These are phyloP conservation scores for Cytospora chrysosperma DNA, from an alignment of 2,329 filamentous ascomycete species.

Conservation along the genomic window DNA sequence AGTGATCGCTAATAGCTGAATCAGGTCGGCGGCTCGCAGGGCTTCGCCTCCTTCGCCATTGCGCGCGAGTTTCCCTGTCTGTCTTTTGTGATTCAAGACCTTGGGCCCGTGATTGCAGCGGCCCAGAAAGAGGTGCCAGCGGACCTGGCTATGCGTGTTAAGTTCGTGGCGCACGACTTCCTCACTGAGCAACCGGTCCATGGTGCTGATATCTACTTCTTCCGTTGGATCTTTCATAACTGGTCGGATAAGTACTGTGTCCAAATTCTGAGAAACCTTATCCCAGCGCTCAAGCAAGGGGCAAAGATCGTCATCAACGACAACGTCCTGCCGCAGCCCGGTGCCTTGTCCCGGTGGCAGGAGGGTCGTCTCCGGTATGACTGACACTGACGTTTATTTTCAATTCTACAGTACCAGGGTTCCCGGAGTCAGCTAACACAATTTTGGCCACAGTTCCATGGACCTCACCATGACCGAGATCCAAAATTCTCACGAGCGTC, in stretches of 20 bases:
- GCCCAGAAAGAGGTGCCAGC: not conserved
- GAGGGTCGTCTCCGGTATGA: conserved; percentile 25
- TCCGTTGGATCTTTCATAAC: conserved; percentile 46
- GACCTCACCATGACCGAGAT: conserved; percentile 30
- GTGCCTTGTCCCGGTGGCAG: conserved; percentile 16
- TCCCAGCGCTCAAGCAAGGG: not conserved
- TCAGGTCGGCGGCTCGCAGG: conserved; percentile 27
- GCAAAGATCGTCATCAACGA: not conserved
- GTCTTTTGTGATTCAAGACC: conserved; percentile 33
- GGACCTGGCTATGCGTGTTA: not conserved
- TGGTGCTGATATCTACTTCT: conserved; percentile 6
- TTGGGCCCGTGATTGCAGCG: conserved; percentile 19
- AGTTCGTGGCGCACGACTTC: conserved; percentile 7
- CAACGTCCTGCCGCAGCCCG: not conserved
- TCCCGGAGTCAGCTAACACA: not conserved
- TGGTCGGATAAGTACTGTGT: conserved; percentile 40
- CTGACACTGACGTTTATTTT: not conserved
- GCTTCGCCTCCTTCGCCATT: conserved; percentile 21
- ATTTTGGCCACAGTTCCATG: conserved; percentile 10
- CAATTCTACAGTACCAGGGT: not conserved
- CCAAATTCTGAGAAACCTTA: conserved; percentile 31
- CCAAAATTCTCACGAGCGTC: conserved; percentile 29
- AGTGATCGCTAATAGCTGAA: no score
- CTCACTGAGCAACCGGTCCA: not conserved
- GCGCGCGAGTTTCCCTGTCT: conserved; percentile 18